phyloP scores from a whole-genome alignment of 1,139 yeast genomes.

The Blastobotrys ciferrii region DNA sequence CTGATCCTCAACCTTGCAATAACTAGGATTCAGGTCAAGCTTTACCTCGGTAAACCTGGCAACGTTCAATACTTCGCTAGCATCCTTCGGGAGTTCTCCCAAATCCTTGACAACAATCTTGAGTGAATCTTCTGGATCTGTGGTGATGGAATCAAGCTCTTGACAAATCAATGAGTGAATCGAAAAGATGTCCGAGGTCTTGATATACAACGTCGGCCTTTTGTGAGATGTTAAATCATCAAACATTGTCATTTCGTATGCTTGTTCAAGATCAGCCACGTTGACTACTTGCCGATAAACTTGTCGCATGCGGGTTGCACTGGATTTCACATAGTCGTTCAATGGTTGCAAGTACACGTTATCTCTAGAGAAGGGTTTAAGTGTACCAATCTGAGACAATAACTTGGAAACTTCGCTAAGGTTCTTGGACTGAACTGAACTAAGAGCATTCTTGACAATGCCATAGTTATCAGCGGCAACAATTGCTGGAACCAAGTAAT shows the following conservation, averaged over 20 bases:
- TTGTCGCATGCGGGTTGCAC: conserved; percentile 47
- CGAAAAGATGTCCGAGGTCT: conserved; percentile 61
- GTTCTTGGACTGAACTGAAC: conserved; percentile 48
- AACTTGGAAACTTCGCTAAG: conserved; percentile 59
- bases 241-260: conserved; percentile 61
- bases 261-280: conserved; percentile 57
- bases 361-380: conserved; percentile 59
- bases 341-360: conserved; percentile 76
- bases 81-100: conserved; percentile 45
- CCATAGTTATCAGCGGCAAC: conserved; percentile 70
- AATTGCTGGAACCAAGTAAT: conserved; percentile 64
- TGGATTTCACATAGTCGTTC: conserved; percentile 62
- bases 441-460: conserved; percentile 38
- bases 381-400: conserved; percentile 61
- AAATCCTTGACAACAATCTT: conserved; percentile 44
- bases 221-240: conserved; percentile 69
- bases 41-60: conserved; percentile 42
- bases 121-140: conserved; percentile 54
- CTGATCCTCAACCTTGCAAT: conserved; percentile 40
- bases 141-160: conserved; percentile 49
- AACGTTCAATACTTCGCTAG: conserved; percentile 42
- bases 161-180: conserved; percentile 58
- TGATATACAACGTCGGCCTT: conserved; percentile 63
- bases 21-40: conserved; percentile 44
- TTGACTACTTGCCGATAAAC: conserved; percentile 51